Evolutionary conservation across 768 basidiomycete species (phyloP).

Genomic region (Lactarius hengduanensis): DNA sequence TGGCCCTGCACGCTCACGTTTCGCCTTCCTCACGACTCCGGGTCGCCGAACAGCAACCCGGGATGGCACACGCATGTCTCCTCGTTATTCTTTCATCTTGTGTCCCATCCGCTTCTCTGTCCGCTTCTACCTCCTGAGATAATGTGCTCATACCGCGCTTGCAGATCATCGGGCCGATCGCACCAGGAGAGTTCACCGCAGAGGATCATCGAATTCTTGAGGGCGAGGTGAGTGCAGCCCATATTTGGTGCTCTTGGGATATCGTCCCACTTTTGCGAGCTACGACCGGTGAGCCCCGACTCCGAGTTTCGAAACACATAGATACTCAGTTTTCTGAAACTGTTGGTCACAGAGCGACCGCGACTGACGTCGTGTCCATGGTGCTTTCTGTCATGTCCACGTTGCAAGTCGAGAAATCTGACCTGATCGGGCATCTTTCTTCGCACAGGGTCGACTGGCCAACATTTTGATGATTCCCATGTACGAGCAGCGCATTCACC

Average conservation of each 20-base stretch:
- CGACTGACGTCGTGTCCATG: slow-evolving; percentile 60
- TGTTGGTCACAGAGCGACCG: slow-evolving; percentile 44
- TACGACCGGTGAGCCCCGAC: slow-evolving; percentile 11
- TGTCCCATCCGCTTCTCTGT: slow-evolving; percentile 27
- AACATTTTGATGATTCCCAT: slow-evolving; percentile 14
- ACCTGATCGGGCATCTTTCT: slow-evolving; percentile 67
- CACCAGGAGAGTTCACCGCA: slow-evolving; percentile 53
- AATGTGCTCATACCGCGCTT: too few relatives aligned
- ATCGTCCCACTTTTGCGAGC: slow-evolving; percentile 39
- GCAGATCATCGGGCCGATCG: slow-evolving; percentile 78
- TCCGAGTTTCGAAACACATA: neutral
- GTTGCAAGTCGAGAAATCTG: slow-evolving; percentile 67
- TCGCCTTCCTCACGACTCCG: slow-evolving; percentile 82
- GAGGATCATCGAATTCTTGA: slow-evolving; percentile 75
- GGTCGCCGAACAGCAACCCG: slow-evolving; percentile 28
- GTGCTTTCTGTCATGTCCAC: slow-evolving; percentile 71
- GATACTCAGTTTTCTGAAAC: neutral
- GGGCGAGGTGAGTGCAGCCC: slow-evolving; percentile 61
- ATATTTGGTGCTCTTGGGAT: slow-evolving; percentile 61
- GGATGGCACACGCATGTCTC: slow-evolving; percentile 38
- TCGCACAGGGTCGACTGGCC: slow-evolving; percentile 9
- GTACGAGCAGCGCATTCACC: slow-evolving; percentile 54
- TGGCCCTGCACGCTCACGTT: slow-evolving; percentile 48
- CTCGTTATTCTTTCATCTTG: slow-evolving; percentile 50
- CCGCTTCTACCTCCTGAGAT: slow-evolving; percentile 8